Evolutionary conservation across 2,329 filamentous ascomycete species (phyloP).

Genomic region (Zymoseptoria crescenta): DNA sequence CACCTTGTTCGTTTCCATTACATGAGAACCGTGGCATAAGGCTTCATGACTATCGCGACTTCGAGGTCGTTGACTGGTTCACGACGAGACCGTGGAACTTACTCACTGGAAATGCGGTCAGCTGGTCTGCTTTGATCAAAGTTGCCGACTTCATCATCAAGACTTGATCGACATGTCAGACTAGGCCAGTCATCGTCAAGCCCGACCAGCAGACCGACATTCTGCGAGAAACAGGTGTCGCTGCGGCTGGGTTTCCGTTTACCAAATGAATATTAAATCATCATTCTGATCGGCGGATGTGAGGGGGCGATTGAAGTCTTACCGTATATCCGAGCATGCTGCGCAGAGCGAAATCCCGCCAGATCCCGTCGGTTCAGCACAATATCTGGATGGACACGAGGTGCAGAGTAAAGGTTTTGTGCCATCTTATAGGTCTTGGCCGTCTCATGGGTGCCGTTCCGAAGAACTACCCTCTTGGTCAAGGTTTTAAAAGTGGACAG

Average conservation of each 20-base stretch:
- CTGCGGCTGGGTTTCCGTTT: constrained; percentile 47
- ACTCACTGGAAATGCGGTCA: not conserved
- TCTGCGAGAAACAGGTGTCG: constrained; percentile 21
- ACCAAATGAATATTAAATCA: constrained; percentile 35
- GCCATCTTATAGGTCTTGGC: constrained; percentile 60
- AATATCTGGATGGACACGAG: not conserved
- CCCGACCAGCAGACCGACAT: constrained; percentile 40
- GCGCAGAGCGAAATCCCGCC: no score
- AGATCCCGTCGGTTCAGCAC: not conserved
- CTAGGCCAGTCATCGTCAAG: constrained; percentile 43
- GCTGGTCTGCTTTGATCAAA: not conserved
- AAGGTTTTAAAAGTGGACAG: constrained; percentile 72
- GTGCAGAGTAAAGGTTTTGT: constrained; percentile 33
- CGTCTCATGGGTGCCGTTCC: constrained; percentile 55
- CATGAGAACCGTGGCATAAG: not conserved
- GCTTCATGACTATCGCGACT: not conserved
- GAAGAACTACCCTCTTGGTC: constrained; percentile 58
- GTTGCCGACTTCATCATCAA: not conserved
- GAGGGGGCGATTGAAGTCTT: not conserved
- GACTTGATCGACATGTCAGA: constrained; percentile 30
- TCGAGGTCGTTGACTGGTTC: not conserved
- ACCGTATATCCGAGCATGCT: not conserved
- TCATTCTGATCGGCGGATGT: constrained; percentile 9
- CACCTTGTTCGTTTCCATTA: not conserved
- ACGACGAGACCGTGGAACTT: not conserved